Evolutionary conservation across 345 rosid genomes (phyloP).

Genomic region (Brassica napus): Da-Ae NC_063448.1:9278501-9279000

Average conservation of each 20-base stretch:
- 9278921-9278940: background rate
- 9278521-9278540: constrained; percentile 13
- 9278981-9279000: constrained; percentile 12
- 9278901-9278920: constrained; percentile 13
- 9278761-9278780: constrained; percentile 14
- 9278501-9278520: constrained; percentile 1
- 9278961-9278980: constrained; percentile 14
- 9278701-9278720: constrained; percentile 10
- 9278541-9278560: background rate
- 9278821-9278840: background rate
- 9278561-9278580: constrained; percentile 28
- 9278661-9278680: background rate
- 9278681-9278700: background rate
- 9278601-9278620: constrained; percentile 53
- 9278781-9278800: constrained; percentile 13
- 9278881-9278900: background rate
- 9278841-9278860: constrained; percentile 7
- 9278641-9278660: constrained; percentile 21
- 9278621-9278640: constrained; percentile 56
- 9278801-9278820: constrained; percentile 2
- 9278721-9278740: background rate
- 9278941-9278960: background rate
- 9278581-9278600: constrained; percentile 32
- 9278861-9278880: constrained; percentile 15
- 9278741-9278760: background rate